Base-by-base conservation (phyloP, 352 stramenopile genomes). In the Pythium aquatile region DNA sequence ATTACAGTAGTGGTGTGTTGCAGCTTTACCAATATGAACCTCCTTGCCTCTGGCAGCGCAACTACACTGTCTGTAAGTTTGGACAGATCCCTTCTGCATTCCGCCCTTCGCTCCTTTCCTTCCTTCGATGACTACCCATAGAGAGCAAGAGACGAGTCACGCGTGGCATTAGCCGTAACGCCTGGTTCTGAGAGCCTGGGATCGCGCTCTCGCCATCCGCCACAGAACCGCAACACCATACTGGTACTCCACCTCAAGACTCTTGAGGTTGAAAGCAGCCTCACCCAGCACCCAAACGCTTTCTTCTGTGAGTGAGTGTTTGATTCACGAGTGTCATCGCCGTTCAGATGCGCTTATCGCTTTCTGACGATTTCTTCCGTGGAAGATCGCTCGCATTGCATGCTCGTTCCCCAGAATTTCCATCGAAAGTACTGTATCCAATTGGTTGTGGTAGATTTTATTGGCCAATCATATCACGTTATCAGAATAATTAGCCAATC, bases 321-420 rank as follows among this genome's bases (percentile, higher is more conserved):
- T 35, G 32, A 35, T 35, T 9, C 32, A 35, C 32, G 32, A 35
- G 32, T 16, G 37, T 20, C 51, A 11, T 56, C n/a, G n/a, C n/a
- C 51, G 51, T 42, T 57, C 47, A 16, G 33, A 37, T 48, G 37
- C 37, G 29, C 44, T 51, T 51, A 37, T 24, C 28, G 11, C 24
- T 55, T 55, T n/a, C 28, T 55, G 28, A 40, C 26, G 6, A 1
- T 30, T 68, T 68, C 46, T 68, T 68, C 62, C 20, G 62, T 68
- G 49, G 62, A 68, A 68, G 42, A 17, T 14, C 13, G n/a, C 4
- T 32, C 2, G 39, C 1, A 44, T 49, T 33, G 29, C 24, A 0
- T 6, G 62, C 62, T 35, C 9, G 3, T 68, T 68, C 62, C 46
- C 7, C 35, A 11, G 9, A 32, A 8, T 26, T 63, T 68, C 62